Evolutionary conservation across 1,139 yeast species (phyloP), one percentile per base, ranked within the genome.

Genomic region (Ashbya aceris): DNA sequence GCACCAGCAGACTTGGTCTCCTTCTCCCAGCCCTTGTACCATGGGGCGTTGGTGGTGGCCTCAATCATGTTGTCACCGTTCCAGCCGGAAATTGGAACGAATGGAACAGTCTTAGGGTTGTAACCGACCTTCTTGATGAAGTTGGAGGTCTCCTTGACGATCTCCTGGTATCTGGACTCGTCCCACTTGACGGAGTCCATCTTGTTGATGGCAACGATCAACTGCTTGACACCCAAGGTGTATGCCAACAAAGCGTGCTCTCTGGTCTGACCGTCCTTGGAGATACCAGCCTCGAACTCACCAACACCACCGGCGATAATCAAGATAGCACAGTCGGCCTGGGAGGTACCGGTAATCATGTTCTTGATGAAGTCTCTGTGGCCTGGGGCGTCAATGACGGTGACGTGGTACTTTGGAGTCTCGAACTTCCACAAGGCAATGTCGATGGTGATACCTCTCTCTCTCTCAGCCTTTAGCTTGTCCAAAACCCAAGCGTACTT

Each of bases 271-370:
- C 98, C 98, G 58, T 97, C 97, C 71, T 89, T 85, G 73, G 93
- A 97, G 65, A 91, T 91, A 51, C 98, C 98, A 49, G 98, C 93
- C 72, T 91, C 98, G 69, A 89, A 91, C 68, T 91, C 98, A 69
- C 98, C 98, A 70, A 87, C 87, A 76, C 98, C 85, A 48, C 97
- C 97, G 53, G 95, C 85, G 57, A 91, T 91, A 45, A 91, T 97
- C 63, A 91, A 77, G 54, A 91, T 79, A 67, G 97, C 98, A 50
- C 91, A 91, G 68, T 91, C 98, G 41, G 97, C 98, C 71, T 91
- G 93, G 66, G 93, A 83, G 51, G 79, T 85, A 83, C 86, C 93
- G 77, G 79, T 86, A 74, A 77, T 83, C 89, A 86, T 83, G 75
- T 83, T 75, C 84, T 83, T 83, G 83, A 83, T 83, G 89, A 83